phyloP scores from a whole-genome alignment of 139 green algal species.

The Coelastrella sp. region DNA sequence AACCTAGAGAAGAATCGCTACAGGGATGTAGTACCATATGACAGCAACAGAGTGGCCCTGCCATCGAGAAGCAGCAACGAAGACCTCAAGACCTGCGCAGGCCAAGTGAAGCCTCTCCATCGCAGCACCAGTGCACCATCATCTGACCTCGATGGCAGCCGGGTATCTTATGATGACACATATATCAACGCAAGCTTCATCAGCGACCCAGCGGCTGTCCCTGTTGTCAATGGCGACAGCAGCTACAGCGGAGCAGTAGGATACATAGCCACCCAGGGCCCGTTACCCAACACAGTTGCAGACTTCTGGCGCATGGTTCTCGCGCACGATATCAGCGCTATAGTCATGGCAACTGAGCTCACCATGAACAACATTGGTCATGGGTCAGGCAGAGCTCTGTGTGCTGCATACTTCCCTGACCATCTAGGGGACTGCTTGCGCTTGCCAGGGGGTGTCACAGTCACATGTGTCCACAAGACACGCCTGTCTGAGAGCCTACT shows the following conservation, averaged over 20 bases:
- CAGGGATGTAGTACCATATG: slow-evolving; percentile 73
- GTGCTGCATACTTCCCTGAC: slow-evolving; percentile 44
- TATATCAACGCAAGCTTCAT: slow-evolving; percentile 66
- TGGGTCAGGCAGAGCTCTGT: background rate
- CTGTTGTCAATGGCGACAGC: too few species aligned
- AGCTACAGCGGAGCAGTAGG: background rate
- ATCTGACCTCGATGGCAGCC: background rate
- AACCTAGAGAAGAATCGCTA: slow-evolving; percentile 73
- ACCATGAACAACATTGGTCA: background rate
- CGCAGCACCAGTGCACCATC: background rate
- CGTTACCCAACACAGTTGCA: slow-evolving; percentile 26
- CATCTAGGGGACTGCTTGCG: slow-evolving; percentile 23
- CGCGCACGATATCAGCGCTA: slow-evolving; percentile 50
- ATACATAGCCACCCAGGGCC: slow-evolving; percentile 19
- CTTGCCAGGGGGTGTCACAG: background rate
- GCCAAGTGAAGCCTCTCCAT: background rate
- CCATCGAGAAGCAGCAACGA: background rate
- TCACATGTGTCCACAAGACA: slow-evolving; percentile 23
- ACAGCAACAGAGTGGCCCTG: slow-evolving; percentile 73
- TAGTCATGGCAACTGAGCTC: slow-evolving; percentile 77
- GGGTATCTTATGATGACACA: background rate
- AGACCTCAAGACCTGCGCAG: background rate
- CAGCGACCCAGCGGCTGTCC: background rate
- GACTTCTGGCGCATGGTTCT: slow-evolving; percentile 77
- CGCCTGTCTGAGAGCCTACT: background rate